phyloP scores from a whole-genome alignment of 2,329 filamentous ascomycete species.

The Aureobasidium sp. region DNA sequence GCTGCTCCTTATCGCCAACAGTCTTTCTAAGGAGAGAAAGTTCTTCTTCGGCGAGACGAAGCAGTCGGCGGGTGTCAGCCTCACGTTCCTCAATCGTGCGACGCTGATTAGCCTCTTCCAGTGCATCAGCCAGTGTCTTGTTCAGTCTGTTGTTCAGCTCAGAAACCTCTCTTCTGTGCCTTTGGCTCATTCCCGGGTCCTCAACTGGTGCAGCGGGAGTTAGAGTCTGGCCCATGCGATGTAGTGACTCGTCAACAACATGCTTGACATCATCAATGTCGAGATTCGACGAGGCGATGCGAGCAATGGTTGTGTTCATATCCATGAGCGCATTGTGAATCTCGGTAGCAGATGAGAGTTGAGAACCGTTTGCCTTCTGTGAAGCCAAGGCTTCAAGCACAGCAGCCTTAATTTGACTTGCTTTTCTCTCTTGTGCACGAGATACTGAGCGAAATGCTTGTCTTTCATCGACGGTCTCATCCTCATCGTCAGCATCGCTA shows the following conservation, averaged over 20 bases:
- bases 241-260: conserved; percentile 27
- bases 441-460: conserved; percentile 60
- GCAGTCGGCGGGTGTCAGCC: conserved; percentile 32
- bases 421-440: conserved; percentile 65
- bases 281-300: conserved; percentile 35
- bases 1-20: conserved; percentile 33
- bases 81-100: conserved; percentile 36
- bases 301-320: conserved; percentile 40
- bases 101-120: conserved; percentile 35
- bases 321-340: conserved; percentile 40
- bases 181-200: conserved; percentile 23
- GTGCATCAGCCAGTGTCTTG: conserved; percentile 26
- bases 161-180: conserved; percentile 21
- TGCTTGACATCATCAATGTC: conserved; percentile 36
- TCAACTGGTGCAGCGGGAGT: conserved; percentile 18
- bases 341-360: conserved; percentile 20
- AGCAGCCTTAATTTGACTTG: conserved; percentile 64
- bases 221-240: conserved; percentile 21
- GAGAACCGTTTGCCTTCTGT: conserved; percentile 19
- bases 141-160: conserved; percentile 25
- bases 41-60: conserved; percentile 43
- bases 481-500: conserved; percentile 82
- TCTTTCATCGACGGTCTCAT: conserved; percentile 52
- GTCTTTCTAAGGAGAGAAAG: conserved; percentile 36
- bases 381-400: conserved; percentile 55